phyloP scores from a whole-genome alignment of 768 basidiomycete species.

The Strobilomyces echinocephalus region DNA sequence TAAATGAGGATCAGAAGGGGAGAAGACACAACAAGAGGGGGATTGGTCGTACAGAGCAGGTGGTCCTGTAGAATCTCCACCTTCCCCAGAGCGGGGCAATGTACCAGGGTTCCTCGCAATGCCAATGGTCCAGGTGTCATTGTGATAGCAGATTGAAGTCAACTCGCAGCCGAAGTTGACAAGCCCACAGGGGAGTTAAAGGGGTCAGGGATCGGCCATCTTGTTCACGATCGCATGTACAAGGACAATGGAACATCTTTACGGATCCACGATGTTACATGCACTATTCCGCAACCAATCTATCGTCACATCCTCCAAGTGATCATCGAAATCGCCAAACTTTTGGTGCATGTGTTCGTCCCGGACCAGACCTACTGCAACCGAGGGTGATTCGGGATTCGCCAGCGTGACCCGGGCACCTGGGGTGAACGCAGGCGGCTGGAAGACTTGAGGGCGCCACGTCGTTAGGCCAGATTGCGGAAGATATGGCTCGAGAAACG shows the following conservation, averaged over 20 bases:
- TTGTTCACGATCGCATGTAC: neutral
- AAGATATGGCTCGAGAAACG: constrained; percentile 45
- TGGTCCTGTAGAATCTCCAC: constrained; percentile 54
- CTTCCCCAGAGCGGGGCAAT: constrained; percentile 48
- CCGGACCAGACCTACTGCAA: constrained; percentile 46
- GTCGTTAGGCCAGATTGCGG: constrained; percentile 33
- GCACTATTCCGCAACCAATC: constrained; percentile 44
- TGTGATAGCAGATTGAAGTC: constrained; percentile 1
- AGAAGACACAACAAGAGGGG: neutral
- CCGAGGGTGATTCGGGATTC: constrained; percentile 40
- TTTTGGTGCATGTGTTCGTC: constrained; percentile 48
- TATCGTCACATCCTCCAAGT: constrained; percentile 64
- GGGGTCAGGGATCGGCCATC: no score
- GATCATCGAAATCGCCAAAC: constrained; percentile 80
- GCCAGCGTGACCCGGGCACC: constrained; percentile 46
- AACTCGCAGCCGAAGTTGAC: neutral
- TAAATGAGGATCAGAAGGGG: constrained; percentile 1
- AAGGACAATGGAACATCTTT: neutral
- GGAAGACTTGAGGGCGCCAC: constrained; percentile 46
- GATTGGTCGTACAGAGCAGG: constrained; percentile 41
- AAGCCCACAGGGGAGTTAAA: neutral
- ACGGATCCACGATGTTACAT: constrained; percentile 26
- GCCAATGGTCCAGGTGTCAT: constrained; percentile 13
- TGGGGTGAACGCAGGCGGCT: constrained; percentile 39
- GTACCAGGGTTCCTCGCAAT: constrained; percentile 52